Base-by-base conservation (phyloP, 306 rosid genomes). In the Mimosa bimucronata region DNA sequence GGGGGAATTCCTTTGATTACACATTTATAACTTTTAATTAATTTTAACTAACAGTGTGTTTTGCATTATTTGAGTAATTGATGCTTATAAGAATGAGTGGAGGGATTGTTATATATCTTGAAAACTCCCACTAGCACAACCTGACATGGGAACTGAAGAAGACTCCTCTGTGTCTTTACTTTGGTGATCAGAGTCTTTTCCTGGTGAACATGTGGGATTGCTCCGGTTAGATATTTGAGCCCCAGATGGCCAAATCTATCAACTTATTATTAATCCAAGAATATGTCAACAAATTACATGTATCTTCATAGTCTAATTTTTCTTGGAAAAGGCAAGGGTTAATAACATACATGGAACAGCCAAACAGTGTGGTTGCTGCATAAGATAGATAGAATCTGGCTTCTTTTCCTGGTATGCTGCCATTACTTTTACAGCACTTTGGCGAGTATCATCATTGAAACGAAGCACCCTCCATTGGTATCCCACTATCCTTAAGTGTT, bases 381-480 rank as follows among this genome's bases (percentile, higher is more conserved):
- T 95, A 41, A 91, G 82, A 66, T 80, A 83, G 61, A 95, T 73
- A 29, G 82, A 82, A 4, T 74, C 92, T 0, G 97, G 90, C 65
- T 84, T 90, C 46, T 88, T 86, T 65, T 86, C 83, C 10, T 45
- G 79, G 82, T 40, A 89, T 55, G 89, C 80, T 44, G 88, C 92
- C 97, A 92, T 46, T 6, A 92, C 91, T 84, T 95, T 95, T 26
- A 71, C 92, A 0, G 98, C 86, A 78, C 98, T 95, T 78, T 92
- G 98, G 73, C 97, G 94, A 41, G 97, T 95, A 42, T 83, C 88
- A 4, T 89, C 92, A 23, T 95, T 92, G 80, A 95, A 92, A 40
- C 94, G 94, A 73, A 95, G 97, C 76, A 84, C 91, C 60, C 97
- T 87, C 98, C 98, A 95, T 73, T 95, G 97, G 82, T 91, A 92